These are phyloP conservation scores for Collybia sp. DNA, from an alignment of 768 basidiomycete species.

Conservation along the genomic window DNA sequence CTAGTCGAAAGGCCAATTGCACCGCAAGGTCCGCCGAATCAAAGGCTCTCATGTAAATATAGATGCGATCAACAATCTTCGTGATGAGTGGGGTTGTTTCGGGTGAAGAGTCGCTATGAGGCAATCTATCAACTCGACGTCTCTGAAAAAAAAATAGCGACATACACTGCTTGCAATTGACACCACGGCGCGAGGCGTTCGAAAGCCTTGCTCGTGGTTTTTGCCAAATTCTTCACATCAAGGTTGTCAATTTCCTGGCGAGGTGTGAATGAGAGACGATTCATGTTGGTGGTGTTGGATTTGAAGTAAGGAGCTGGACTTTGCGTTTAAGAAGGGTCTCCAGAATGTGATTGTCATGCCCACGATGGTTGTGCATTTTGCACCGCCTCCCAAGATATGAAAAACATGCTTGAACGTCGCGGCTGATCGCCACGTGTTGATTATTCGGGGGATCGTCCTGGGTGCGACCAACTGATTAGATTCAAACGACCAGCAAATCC, in stretches of 20 bases:
- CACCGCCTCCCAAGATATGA: too few species aligned
- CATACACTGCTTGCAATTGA: not conserved
- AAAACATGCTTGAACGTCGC: too few species aligned
- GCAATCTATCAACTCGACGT: not conserved
- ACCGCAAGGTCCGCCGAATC: slow-evolving; percentile 24
- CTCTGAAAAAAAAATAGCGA: not conserved
- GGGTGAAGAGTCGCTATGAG: not conserved
- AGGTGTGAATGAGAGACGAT: not conserved
- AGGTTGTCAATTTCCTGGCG: not conserved
- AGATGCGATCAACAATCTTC: slow-evolving; percentile 23
- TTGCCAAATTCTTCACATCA: not conserved
- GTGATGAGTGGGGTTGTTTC: slow-evolving; percentile 11
- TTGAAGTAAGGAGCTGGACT: too few species aligned
- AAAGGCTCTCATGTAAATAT: slow-evolving; percentile 18
- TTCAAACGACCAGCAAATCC: too few species aligned
- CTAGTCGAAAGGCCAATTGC: slow-evolving; percentile 21
- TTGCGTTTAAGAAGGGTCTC: too few species aligned
- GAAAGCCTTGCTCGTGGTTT: not conserved
- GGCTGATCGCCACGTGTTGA: too few species aligned
- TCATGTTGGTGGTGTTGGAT: too few species aligned
- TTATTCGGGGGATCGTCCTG: too few species aligned
- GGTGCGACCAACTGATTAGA: too few species aligned
- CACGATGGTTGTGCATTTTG: too few species aligned
- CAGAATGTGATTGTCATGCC: too few species aligned
- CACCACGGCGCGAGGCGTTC: not conserved